Evolutionary conservation across 2,329 filamentous ascomycete genomes (phyloP), one percentile per base, ranked within the genome.

Genomic region (Ophiostoma perfectum): DNA sequence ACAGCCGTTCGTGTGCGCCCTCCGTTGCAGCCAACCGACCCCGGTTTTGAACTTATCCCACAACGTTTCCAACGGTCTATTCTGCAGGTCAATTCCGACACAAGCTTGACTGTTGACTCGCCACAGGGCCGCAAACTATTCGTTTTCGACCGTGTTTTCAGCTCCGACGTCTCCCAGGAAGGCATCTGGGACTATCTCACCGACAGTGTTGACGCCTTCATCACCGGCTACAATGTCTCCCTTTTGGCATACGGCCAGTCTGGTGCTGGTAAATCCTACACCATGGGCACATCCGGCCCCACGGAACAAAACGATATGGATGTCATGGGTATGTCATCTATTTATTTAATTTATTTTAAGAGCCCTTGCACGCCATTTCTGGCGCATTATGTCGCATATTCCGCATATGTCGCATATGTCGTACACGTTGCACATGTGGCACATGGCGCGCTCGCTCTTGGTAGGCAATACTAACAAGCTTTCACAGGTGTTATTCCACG

Each of bases 181-280:
- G 94, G 93, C 64, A 81, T 99, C 64, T 99, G 94, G 91, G 91
- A 97, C 64, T 99, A 99, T 75, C 82, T 99, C 65, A 87, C 87
- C 71, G 95, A 99, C 73, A 96, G 93, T 74, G 90, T 98, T 73
- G 87, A 84, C 74, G 91, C 93, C 2, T 99, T 99, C 74, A 82
- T 95, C 1, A 92, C 97, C 76, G 95, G 95, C 67, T 99, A 98
- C 85, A 99, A 99, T 86, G 95, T 99, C 69, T 99, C 95, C 3
- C 87, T 99, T 65, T 82, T 99, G 74, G 95, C 95, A 64, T 99
- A 99, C 75, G 95, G 95, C 73, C 95, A 99, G 81, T 99, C 95
- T 41, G 95, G 95, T 68, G 93, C 95, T 11, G 95, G 95, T 74
- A 99, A 99, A 80, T 98, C 94, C 2, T 98, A 96, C 77, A 99